Percentiles rank a stretch among this genome's conserved stretches.
phyloP scores from a whole-genome alignment of 202 grass and related monocot genomes.

The Brachypodium distachyon region DNA sequence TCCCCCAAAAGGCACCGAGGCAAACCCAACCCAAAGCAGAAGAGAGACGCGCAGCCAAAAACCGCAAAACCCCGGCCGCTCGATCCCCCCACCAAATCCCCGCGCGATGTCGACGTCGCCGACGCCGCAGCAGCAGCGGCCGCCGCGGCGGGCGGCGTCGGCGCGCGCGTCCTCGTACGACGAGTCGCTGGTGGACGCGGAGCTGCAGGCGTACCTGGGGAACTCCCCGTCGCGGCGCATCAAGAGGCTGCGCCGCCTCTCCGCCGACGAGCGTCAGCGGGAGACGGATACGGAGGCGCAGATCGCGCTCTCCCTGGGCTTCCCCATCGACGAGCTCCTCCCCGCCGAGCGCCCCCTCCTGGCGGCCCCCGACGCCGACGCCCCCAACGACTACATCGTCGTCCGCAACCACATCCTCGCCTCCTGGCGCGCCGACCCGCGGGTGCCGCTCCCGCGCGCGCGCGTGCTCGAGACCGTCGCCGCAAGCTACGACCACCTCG shows the following conservation, averaged over 20 bases:
- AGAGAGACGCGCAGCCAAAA: too few relatives aligned
- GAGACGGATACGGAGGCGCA: constrained; percentile 94
- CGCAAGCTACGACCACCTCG: constrained; percentile 63
- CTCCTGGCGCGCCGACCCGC: constrained; percentile 72
- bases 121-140: constrained; percentile 3
- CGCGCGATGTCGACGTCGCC: constrained; percentile 24
- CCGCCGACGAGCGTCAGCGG: constrained; percentile 57
- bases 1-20: too few relatives aligned
- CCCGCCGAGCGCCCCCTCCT: constrained; percentile 46
- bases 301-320: constrained; percentile 73
- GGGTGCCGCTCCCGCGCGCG: constrained; percentile 41
- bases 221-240: constrained; percentile 33
- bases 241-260: constrained; percentile 44
- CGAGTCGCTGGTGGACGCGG: constrained; percentile 59
- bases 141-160: constrained; percentile 41
- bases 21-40: too few relatives aligned
- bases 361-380: constrained; percentile 4
- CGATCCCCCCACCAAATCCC: neutral
- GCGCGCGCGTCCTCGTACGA: constrained; percentile 51
- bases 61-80: too few relatives aligned
- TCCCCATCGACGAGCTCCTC: constrained; percentile 74
- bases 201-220: constrained; percentile 57
- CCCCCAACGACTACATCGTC: constrained; percentile 88
- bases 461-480: constrained; percentile 68
- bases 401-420: constrained; percentile 93